Evolutionary conservation across 2,329 filamentous ascomycete species (phyloP).

Genomic region (Fusarium abutilonis): DNA sequence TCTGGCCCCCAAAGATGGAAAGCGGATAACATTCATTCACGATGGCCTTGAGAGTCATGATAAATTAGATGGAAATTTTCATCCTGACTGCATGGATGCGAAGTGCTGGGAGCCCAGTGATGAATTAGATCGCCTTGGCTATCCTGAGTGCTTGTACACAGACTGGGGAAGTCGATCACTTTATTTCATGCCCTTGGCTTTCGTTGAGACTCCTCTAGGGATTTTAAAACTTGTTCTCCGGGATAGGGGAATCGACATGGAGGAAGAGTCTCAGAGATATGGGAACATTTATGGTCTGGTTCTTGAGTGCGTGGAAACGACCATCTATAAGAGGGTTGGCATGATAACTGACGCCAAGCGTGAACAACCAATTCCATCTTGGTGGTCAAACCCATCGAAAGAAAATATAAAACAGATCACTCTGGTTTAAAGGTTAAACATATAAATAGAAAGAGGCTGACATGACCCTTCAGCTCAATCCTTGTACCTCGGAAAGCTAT

Average conservation of each 20-base stretch:
- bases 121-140: too few species aligned
- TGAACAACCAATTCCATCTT: neutral
- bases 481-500: too few species aligned
- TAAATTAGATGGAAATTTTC: too few species aligned
- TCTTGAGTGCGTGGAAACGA: neutral
- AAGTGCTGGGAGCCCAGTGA: too few species aligned
- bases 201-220: neutral
- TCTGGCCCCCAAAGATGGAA: neutral
- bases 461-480: too few species aligned
- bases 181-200: neutral
- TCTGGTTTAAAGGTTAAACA: neutral
- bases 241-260: too few species aligned
- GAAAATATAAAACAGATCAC: neutral
- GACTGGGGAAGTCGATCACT: neutral
- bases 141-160: too few species aligned
- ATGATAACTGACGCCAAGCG: neutral
- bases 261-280: neutral
- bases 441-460: too few species aligned
- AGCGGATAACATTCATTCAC: neutral
- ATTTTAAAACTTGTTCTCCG: too few species aligned
- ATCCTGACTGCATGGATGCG: too few species aligned
- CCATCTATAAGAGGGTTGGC: neutral
- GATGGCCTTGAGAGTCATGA: too few species aligned
- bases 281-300: neutral
- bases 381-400: neutral